These are phyloP conservation scores for Clarireedia homoeocarpa DNA, from an alignment of 2,329 filamentous ascomycete genomes.

Conservation along the genomic window DNA sequence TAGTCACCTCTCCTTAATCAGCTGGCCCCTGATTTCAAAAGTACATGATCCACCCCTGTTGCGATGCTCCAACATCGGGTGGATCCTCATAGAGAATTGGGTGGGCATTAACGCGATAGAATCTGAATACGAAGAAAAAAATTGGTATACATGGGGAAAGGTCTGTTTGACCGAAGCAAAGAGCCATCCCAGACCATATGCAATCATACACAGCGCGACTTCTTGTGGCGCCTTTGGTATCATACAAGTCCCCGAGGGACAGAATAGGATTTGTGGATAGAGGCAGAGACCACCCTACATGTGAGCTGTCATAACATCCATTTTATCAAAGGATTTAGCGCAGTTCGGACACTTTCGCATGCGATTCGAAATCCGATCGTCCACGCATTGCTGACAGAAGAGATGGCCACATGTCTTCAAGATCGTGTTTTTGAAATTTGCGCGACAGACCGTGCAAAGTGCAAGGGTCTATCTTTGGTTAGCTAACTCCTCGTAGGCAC, in stretches of 20 bases:
- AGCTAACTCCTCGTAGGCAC: conserved; percentile 22
- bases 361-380: conserved; percentile 79
- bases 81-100: background rate
- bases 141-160: conserved; percentile 9
- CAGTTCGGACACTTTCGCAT: conserved; percentile 95
- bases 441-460: conserved; percentile 86
- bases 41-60: conserved; percentile 1
- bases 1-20: background rate
- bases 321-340: conserved; percentile 81
- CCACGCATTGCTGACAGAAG: conserved; percentile 86
- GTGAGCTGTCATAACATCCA: conserved; percentile 76
- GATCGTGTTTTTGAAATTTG: conserved; percentile 87
- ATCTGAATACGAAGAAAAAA: conserved; percentile 5
- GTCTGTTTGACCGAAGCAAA: conserved; percentile 11
- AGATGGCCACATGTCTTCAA: conserved; percentile 93
- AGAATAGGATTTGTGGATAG: conserved; percentile 5
- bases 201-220: conserved; percentile 25
- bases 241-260: conserved; percentile 7
- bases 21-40: background rate
- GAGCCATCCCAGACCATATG: conserved; percentile 18
- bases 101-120: background rate
- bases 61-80: background rate
- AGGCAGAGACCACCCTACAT: conserved; percentile 28
- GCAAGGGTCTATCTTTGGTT: conserved; percentile 54
- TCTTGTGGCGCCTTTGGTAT: background rate